These are phyloP conservation scores for Linaria vulgaris DNA, from an alignment of 257 asterid species.

Conservation along the genomic window DNA sequence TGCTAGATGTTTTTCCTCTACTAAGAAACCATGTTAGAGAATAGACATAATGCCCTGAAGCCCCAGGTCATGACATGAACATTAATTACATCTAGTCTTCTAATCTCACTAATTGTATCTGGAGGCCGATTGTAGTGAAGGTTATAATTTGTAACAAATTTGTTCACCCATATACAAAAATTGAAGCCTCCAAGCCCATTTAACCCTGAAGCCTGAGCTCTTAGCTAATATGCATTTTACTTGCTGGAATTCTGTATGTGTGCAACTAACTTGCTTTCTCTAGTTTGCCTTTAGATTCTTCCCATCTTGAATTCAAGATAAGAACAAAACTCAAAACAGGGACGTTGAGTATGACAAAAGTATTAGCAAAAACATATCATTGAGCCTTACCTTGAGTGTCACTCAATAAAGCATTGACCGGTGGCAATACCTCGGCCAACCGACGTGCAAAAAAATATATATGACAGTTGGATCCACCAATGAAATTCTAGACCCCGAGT, in stretches of 20 bases:
- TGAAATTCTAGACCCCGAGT: not conserved
- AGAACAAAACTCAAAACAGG: not conserved
- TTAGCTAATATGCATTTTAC: not conserved
- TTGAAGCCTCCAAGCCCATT: not conserved
- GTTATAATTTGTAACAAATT: not conserved
- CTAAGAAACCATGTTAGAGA: not conserved
- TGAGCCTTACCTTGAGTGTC: not conserved
- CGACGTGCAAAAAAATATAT: too few species aligned
- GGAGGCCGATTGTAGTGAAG: not conserved
- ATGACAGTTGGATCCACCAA: too few species aligned
- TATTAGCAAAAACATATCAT: not conserved
- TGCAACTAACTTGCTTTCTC: slow-evolving; percentile 1
- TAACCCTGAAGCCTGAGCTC: not conserved
- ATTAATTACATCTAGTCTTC: too few species aligned
- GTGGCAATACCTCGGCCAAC: not conserved
- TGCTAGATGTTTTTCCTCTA: not conserved
- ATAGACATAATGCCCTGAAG: too few species aligned
- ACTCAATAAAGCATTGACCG: not conserved
- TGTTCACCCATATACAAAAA: not conserved
- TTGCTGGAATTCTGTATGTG: not conserved
- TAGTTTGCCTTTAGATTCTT: not conserved
- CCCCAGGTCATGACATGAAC: too few species aligned
- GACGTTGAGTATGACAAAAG: not conserved
- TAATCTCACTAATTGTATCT: not conserved
- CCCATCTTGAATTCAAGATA: not conserved